Conservation (phyloP, 2,329 filamentous ascomycete genomes). For the Didymella pomorum region DNA sequence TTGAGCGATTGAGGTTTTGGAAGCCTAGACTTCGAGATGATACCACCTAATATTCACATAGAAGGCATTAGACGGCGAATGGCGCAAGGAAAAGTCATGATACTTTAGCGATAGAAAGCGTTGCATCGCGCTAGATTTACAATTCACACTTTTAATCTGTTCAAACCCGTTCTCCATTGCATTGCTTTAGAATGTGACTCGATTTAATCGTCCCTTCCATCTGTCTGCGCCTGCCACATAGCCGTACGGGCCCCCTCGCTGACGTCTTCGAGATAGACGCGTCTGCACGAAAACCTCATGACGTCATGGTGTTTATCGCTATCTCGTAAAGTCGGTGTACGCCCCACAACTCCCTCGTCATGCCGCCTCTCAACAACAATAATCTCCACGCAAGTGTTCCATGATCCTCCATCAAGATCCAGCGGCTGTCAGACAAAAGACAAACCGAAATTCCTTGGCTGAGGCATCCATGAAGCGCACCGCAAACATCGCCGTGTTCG, state of each 20-base stretch:
- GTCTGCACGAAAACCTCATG: not conserved
- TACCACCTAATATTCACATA: conserved; percentile 22
- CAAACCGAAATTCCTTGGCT: conserved; percentile 20
- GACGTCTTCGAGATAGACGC: not conserved
- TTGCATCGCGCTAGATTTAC: conserved; percentile 18
- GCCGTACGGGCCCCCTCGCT: not conserved
- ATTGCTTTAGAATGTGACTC: too few species aligned
- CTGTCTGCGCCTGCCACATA: too few species aligned
- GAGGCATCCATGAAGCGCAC: conserved; percentile 19
- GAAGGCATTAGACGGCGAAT: conserved; percentile 17
- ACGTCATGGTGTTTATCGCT: conserved; percentile 17
- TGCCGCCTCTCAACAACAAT: conserved; percentile 15
- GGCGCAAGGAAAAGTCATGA: conserved; percentile 21
- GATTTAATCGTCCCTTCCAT: too few species aligned
- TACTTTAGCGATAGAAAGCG: conserved; percentile 22
- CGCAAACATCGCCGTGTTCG: conserved; percentile 13
- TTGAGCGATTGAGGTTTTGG: conserved; percentile 18
- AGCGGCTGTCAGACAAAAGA: conserved; percentile 18
- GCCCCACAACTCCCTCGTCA: conserved; percentile 18
- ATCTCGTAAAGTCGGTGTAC: conserved; percentile 9
- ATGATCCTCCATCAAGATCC: not conserved
- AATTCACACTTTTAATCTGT: conserved; percentile 8
- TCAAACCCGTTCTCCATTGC: not conserved
- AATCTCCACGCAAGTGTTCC: conserved; percentile 7
- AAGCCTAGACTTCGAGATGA: conserved; percentile 17